Conservation (phyloP, 1,139 yeast genomes). For the Yamadazyma atlantica region DNA sequence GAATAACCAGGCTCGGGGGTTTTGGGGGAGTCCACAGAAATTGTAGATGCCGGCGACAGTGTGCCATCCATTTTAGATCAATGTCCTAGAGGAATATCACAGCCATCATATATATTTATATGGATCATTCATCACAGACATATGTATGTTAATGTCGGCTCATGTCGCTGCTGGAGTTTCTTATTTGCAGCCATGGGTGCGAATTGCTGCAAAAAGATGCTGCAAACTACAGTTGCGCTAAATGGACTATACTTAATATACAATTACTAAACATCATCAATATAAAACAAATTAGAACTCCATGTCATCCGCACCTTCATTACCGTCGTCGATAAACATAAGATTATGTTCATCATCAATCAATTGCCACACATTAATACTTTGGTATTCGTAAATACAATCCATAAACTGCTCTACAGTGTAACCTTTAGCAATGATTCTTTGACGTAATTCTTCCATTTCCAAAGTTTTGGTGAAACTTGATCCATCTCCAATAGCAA, state of each 20-base stretch:
- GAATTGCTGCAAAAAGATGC: too few relatives aligned
- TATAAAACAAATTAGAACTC: constrained; percentile 4
- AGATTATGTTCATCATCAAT: constrained; percentile 64
- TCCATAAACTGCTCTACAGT: constrained; percentile 76
- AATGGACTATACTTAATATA: too few relatives aligned
- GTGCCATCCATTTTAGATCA: too few relatives aligned
- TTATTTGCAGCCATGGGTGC: too few relatives aligned
- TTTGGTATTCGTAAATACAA: constrained; percentile 73
- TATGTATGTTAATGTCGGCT: too few relatives aligned
- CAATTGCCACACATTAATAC: constrained; percentile 74
- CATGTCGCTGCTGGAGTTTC: too few relatives aligned
- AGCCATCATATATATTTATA: too few relatives aligned
- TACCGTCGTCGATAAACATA: constrained; percentile 35
- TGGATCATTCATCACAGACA: too few relatives aligned
- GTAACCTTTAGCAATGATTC: constrained; percentile 82
- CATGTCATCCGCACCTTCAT: constrained; percentile 9
- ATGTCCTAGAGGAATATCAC: too few relatives aligned
- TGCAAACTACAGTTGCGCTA: too few relatives aligned
- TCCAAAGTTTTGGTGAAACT: constrained; percentile 43
- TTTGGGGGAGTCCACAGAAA: not conserved
- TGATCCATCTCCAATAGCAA: constrained; percentile 51
- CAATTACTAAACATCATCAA: too few relatives aligned
- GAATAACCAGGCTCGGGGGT: not conserved
- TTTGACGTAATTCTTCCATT: constrained; percentile 59
- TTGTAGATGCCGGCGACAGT: too few relatives aligned